Evolutionary conservation across 2,329 filamentous ascomycete genomes (phyloP).

Genomic region (Penicillium oxalicum): DNA sequence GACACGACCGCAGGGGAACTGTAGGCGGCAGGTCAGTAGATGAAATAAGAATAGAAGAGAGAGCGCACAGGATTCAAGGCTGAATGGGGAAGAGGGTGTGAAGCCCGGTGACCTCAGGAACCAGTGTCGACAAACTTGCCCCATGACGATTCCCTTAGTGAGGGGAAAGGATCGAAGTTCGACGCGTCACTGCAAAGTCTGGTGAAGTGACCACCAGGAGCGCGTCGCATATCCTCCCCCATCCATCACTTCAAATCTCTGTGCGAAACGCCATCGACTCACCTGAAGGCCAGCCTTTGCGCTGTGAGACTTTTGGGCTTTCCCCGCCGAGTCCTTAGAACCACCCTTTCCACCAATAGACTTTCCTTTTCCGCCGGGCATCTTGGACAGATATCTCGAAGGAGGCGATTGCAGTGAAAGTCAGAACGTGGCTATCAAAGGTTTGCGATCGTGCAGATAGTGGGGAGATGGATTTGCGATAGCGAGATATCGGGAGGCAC

Average conservation of each 20-base stretch:
- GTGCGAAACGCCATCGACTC: slow-evolving; percentile 37
- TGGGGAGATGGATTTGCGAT: slow-evolving; percentile 23
- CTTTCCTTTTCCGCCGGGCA: slow-evolving; percentile 92
- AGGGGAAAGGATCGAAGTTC: slow-evolving; percentile 9
- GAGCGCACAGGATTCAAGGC: neutral
- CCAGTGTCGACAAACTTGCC: neutral
- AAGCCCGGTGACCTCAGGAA: too few relatives aligned
- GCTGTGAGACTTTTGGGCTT: slow-evolving; percentile 89
- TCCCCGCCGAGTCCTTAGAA: slow-evolving; percentile 74
- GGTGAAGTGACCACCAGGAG: slow-evolving; percentile 3
- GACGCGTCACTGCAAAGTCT: slow-evolving; percentile 18
- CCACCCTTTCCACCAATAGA: slow-evolving; percentile 85
- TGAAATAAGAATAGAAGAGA: neutral
- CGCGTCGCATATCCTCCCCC: slow-evolving; percentile 6
- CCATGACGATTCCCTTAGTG: slow-evolving; percentile 3
- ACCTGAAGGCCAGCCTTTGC: slow-evolving; percentile 94
- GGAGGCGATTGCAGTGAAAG: slow-evolving; percentile 21
- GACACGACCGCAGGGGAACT: slow-evolving; percentile 99
- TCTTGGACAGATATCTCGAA: slow-evolving; percentile 32
- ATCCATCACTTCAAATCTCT: neutral
- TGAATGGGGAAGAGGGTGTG: too few relatives aligned
- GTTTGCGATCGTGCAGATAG: slow-evolving; percentile 18
- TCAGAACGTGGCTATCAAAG: slow-evolving; percentile 24
- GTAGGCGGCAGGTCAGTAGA: slow-evolving; percentile 21
- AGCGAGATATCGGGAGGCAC: slow-evolving; percentile 25